These are phyloP conservation scores for Fusarium bactridioides DNA, from an alignment of 2,329 filamentous ascomycete species.

Conservation along the genomic window DNA sequence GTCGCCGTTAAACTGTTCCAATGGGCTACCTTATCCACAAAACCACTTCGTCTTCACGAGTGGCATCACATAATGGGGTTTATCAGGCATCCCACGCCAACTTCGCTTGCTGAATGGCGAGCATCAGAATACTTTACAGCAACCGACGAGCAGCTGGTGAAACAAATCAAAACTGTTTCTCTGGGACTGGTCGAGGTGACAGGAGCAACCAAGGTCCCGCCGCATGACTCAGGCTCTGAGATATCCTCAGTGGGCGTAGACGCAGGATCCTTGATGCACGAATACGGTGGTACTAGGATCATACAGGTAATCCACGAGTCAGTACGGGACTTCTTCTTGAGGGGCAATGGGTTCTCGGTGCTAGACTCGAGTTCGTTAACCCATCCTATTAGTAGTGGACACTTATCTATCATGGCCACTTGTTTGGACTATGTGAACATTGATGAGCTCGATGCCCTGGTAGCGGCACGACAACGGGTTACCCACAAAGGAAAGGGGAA, in stretches of 20 bases:
- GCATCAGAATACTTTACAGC: background rate
- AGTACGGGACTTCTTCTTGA: background rate
- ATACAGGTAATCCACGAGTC: background rate
- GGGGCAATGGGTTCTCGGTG: background rate
- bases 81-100: background rate
- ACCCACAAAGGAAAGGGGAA: fast-evolving
- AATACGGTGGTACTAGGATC: background rate
- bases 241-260: background rate
- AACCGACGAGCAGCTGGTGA: background rate
- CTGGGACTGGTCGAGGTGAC: background rate
- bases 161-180: background rate
- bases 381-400: background rate
- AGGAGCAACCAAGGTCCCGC: background rate
- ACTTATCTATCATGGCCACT: background rate
- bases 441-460: background rate
- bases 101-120: background rate
- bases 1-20: fast-evolving
- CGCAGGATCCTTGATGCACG: background rate
- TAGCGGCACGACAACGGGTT: fast-evolving
- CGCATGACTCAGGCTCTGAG: background rate
- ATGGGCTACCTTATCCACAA: background rate
- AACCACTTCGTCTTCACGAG: background rate
- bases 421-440: background rate
- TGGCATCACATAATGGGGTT: background rate
- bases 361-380: fast-evolving